phyloP scores from a whole-genome alignment of 2,329 filamentous ascomycete genomes.

The Stachybotrys chartarum region DNA sequence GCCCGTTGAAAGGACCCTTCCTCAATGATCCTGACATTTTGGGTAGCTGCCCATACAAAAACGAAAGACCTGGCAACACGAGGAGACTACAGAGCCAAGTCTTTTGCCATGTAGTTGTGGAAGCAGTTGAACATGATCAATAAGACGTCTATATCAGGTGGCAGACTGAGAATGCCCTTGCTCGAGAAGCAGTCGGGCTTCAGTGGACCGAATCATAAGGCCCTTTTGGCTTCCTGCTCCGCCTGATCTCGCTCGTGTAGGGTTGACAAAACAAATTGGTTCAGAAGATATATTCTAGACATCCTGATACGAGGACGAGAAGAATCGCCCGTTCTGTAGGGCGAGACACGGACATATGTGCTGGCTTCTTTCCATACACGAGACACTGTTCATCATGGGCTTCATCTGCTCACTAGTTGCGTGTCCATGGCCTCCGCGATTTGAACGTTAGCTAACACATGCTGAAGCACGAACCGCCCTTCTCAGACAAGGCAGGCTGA shows the following conservation, averaged over 20 bases:
- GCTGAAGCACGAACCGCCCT: too few relatives aligned
- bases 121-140: conserved; percentile 44
- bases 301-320: background rate
- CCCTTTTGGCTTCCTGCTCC: conserved; percentile 42
- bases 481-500: too few relatives aligned
- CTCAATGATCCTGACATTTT: conserved; percentile 9
- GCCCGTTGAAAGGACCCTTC: conserved; percentile 8
- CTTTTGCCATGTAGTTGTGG: conserved; percentile 14
- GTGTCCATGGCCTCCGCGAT: too few relatives aligned
- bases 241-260: conserved; percentile 45
- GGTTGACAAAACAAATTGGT: conserved; percentile 31
- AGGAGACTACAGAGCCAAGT: conserved; percentile 6
- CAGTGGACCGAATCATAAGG: conserved; percentile 39
- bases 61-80: background rate
- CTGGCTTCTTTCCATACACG: background rate
- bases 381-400: background rate
- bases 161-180: conserved; percentile 40
- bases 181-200: conserved; percentile 49
- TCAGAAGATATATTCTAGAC: conserved; percentile 21
- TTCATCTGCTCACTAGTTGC: background rate
- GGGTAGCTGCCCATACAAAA: background rate
- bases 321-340: background rate
- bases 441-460: too few relatives aligned
- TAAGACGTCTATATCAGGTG: conserved; percentile 43
- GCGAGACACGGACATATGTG: too few relatives aligned